Percentiles rank a stretch among this genome's conserved stretches.
Conservation (phyloP, 768 basidiomycete genomes). For the Nidula microcarpa region DNA sequence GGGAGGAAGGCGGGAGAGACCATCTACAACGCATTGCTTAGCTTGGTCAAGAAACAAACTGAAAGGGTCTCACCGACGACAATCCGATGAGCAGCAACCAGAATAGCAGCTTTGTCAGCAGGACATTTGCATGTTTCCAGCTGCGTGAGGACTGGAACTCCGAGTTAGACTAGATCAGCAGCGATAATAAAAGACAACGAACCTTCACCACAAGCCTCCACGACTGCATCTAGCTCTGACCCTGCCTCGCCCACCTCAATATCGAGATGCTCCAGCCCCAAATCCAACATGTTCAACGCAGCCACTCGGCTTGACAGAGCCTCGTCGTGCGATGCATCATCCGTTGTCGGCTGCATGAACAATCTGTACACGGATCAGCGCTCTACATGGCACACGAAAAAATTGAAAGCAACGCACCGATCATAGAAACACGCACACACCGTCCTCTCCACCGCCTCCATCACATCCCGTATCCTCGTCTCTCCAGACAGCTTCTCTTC, state of each 20-base stretch:
- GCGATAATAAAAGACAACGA: not conserved
- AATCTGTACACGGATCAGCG: constrained; percentile 40
- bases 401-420: constrained; percentile 40
- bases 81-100: constrained; percentile 82
- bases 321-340: constrained; percentile 86
- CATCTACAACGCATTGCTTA: constrained; percentile 46
- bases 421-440: constrained; percentile 82
- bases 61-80: constrained; percentile 65
- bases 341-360: constrained; percentile 64
- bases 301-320: constrained; percentile 86
- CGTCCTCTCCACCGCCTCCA: constrained; percentile 73
- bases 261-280: constrained; percentile 86
- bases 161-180: not conserved
- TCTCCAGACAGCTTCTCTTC: constrained; percentile 35
- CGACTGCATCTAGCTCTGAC: constrained; percentile 55
- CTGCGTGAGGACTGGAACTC: constrained; percentile 25
- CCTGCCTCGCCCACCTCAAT: constrained; percentile 65
- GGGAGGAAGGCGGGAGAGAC: constrained; percentile 69
- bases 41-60: not conserved
- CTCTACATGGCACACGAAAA: not conserved
- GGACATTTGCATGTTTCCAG: constrained; percentile 52
- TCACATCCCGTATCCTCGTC: constrained; percentile 48
- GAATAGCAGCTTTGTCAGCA: constrained; percentile 70
- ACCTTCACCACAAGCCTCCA: constrained; percentile 79
- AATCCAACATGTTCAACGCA: constrained; percentile 87